Conservation (phyloP, 345 rosid species). For the Corchorus capsularis region DNA sequence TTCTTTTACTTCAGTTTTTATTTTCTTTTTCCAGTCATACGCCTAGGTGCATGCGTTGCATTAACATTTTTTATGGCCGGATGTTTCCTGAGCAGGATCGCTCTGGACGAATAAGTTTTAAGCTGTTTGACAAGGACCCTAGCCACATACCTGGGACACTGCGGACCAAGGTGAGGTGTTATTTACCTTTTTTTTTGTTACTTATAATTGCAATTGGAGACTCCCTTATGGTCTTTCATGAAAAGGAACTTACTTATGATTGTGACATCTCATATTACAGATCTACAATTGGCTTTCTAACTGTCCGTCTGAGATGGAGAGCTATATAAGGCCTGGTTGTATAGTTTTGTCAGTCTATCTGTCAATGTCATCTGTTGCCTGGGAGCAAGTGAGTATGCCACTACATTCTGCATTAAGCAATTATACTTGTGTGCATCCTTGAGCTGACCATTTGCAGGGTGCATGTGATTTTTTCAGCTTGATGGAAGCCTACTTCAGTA, state of each 20-base stretch:
- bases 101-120: slow-evolving; percentile 60
- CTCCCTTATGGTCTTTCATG: neutral
- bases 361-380: slow-evolving; percentile 64
- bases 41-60: neutral
- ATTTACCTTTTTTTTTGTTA: slow-evolving; percentile 27
- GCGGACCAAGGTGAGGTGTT: slow-evolving; percentile 55
- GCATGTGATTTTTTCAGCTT: slow-evolving; percentile 48
- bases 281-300: slow-evolving; percentile 85
- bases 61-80: neutral
- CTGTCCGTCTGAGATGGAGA: slow-evolving; percentile 94
- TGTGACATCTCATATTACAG: slow-evolving; percentile 41
- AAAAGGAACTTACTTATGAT: slow-evolving; percentile 5
- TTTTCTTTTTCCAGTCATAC: neutral
- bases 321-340: slow-evolving; percentile 96
- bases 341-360: slow-evolving; percentile 77
- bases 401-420: neutral
- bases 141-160: slow-evolving; percentile 51
- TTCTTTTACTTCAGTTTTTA: neutral
- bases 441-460: slow-evolving; percentile 38
- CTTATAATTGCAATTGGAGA: slow-evolving; percentile 1
- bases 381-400: slow-evolving; percentile 75
- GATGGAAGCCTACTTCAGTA: slow-evolving; percentile 61
- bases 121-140: slow-evolving; percentile 66
- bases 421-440: slow-evolving; percentile 10
- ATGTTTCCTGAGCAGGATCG: slow-evolving; percentile 55